Evolutionary conservation across 306 rosid species (phyloP).

Genomic region (barrel medic (Medicago truncatula)): DNA sequence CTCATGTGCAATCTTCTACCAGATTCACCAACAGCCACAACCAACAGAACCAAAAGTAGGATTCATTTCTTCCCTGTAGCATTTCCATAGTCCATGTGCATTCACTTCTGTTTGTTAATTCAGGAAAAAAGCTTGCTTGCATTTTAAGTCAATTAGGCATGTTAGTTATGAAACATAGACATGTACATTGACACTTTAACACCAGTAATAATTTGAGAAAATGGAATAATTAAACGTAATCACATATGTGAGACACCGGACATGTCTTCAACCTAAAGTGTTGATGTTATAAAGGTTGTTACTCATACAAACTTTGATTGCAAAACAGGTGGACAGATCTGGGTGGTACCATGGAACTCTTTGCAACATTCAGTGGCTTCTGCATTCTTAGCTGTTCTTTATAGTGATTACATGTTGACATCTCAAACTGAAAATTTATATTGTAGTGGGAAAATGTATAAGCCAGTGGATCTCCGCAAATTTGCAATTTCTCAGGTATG

Average conservation of each 20-base stretch:
- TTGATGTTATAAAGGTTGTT: neutral
- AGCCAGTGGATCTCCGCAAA: slow-evolving; percentile 61
- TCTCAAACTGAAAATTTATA: slow-evolving; percentile 58
- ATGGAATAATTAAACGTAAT: no score
- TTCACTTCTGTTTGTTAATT: slow-evolving; percentile 14
- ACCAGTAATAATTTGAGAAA: no score
- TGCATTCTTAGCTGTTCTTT: slow-evolving; percentile 70
- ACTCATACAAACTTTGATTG: slow-evolving; percentile 14
- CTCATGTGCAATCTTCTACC: slow-evolving; percentile 66
- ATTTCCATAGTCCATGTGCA: slow-evolving; percentile 1
- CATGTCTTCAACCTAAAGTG: neutral
- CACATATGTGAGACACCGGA: no score
- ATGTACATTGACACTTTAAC: neutral
- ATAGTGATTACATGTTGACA: slow-evolving; percentile 71
- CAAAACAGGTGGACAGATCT: slow-evolving; percentile 64
- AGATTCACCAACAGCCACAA: slow-evolving; percentile 68
- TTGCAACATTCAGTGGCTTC: slow-evolving; percentile 69
- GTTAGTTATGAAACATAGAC: neutral
- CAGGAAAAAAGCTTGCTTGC: neutral
- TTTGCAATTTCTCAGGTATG: slow-evolving; percentile 71
- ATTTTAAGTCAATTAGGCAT: neutral
- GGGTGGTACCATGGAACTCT: slow-evolving; percentile 63
- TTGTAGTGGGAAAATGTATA: slow-evolving; percentile 57
- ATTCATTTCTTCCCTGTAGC: slow-evolving; percentile 20
- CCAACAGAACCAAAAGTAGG: slow-evolving; percentile 66